Evolutionary conservation across 176 grass and related monocot species (phyloP), one percentile per base, ranked within the genome.

Genomic region (Oryza rufipogon): DNA sequence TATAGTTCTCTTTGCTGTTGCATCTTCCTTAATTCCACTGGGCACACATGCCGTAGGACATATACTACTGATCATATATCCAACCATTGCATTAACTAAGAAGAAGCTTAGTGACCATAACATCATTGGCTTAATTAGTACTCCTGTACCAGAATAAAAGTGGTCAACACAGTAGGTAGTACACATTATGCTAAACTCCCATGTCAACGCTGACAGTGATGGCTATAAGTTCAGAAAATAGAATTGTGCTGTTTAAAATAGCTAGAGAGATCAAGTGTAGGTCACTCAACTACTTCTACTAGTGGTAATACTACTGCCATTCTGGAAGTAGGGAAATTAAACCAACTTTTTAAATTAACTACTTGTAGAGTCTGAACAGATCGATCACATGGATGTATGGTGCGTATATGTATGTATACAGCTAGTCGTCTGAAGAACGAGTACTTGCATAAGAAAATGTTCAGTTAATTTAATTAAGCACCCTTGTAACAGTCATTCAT

Each of bases 161-260:
- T 54, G 71, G 25, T 74, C 46, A 74, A 32, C 72, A 63, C 58
- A 63, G 58, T 63, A 63, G 58, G 58, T 61, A 61, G 56, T 63
- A 63, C 19, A 63, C 7, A 2, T 63, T 23, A 23, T 63, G 58
- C 8, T n/a, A 63, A 23, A 63, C 58, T 63, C 58, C 10, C 58
- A 23, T 63, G 58, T 63, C 58, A 63, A 63, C 58, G 20, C 58
- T 63, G 20, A 61, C 56, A 61, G 56, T n/a, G 56, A 61, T 61
- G 56, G 56, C 56, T 22, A 19, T 20, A 61, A 61, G 20, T 61
- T 9, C n/a, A 63, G 20, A 63, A 63, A 63, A 63, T 63, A 4
- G 58, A 63, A 22, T n/a, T 63, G 58, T 22, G 58, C 3, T 63
- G 8, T 13, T 4, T 63, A 63, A 63, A 22, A 63, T 63, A 41